Base-by-base conservation (phyloP, 352 stramenopile genomes). In the Phytophthora sojae region DNA sequence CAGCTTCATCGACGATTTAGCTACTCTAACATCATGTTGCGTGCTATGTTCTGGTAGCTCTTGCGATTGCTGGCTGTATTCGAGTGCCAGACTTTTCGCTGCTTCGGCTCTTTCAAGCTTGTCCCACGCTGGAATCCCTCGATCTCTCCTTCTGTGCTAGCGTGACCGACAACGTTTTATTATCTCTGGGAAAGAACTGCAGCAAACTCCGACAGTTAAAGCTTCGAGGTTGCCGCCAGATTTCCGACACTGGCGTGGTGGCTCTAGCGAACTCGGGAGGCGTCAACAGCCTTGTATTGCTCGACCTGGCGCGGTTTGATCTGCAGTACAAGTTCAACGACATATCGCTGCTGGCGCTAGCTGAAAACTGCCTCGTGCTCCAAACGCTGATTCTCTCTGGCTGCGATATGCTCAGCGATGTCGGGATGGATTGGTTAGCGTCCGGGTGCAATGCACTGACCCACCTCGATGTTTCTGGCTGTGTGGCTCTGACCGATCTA, bases 291-390 rank as follows among this genome's bases (percentile, higher is more conserved):
- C 76, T 99, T 1, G 70, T 76, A 3, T 45, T 84, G 21, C 76
- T 99, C 6, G 90, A 98, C 64, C 53, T 99, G 44, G 73, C 84
- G 23, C 83, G 96, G 15, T 96, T 82, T 45, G 93, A 98, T 54
- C 80, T 99, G 50, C 79, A 86, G 32, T 97, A 97, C 78, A 95
- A 97, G 69, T 81, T 98, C 53, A 97, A 92, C 42, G 96, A 99
- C 71, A 90, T 98, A 30, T 83, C 88, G 7, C 69, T 99, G 9
- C 69, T 99, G 29, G 79, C 93, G 11, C 71, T 98, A 49, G 82
- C 74, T 1, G 79, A 93, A n/a, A 81, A 83, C 21, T 93, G 80
- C 14, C 52, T 63, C 15, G 57, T 85, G 21, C 76, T 94, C 2
- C 74, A 91, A 35, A 84, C 65, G 7, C 57, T 92, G 2, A 69